Conservation (phyloP, 192 early-diverging fungal genomes). For the Backusella macrospora region DNA sequence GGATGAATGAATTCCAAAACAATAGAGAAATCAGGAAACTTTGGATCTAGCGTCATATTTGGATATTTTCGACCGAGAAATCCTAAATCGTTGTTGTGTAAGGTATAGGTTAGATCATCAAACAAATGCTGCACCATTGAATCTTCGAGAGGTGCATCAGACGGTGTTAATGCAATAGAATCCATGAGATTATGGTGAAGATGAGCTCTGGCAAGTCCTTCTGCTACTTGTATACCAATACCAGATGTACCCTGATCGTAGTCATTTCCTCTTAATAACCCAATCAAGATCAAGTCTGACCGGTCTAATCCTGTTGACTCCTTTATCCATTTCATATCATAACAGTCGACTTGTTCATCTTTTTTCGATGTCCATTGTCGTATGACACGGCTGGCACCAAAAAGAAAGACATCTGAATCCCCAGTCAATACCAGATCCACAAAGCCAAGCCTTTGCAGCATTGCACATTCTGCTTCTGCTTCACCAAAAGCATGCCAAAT, state of each 20-base stretch:
- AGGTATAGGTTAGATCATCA: constrained; percentile 5
- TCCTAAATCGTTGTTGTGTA: neutral
- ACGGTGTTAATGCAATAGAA: neutral
- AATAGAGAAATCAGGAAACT: constrained; percentile 3
- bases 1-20: constrained; percentile 12
- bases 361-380: constrained; percentile 26
- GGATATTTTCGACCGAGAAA: neutral
- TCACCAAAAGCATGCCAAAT: constrained; percentile 38
- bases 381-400: constrained; percentile 37
- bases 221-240: constrained; percentile 23
- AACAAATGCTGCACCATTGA: neutral
- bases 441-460: constrained; percentile 24
- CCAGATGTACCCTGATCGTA: constrained; percentile 25
- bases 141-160: neutral
- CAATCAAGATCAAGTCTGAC: constrained; percentile 33
- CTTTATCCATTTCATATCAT: constrained; percentile 18
- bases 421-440: constrained; percentile 40
- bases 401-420: constrained; percentile 42
- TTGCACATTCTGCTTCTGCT: constrained; percentile 47
- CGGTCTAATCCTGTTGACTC: constrained; percentile 20
- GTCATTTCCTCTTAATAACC: constrained; percentile 25
- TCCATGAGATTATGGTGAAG: constrained; percentile 21
- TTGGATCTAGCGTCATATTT: neutral
- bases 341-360: neutral
- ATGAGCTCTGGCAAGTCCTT: constrained; percentile 21